Conservation (phyloP, 805 yeast species). For the Saccharomyces paradoxus region DNA sequence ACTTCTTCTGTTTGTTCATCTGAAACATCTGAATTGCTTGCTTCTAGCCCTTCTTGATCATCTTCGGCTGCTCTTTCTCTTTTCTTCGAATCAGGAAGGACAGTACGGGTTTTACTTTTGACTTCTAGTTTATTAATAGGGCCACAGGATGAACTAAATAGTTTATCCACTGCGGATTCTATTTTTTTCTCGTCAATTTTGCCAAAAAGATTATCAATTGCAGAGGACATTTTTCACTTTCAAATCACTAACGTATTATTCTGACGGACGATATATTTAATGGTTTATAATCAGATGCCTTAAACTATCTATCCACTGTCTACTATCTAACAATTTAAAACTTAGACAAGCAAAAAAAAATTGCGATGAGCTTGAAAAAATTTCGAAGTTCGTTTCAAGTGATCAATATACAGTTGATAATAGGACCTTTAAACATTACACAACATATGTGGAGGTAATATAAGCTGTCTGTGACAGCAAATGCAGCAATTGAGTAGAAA, state of each 20-base stretch:
- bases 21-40: slow-evolving; percentile 4
- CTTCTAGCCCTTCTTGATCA: slow-evolving; percentile 21
- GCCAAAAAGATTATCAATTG: slow-evolving; percentile 31
- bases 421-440: not conserved
- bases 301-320: not conserved
- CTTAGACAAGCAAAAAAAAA: not conserved
- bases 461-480: not conserved
- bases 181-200: slow-evolving; percentile 24
- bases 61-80: slow-evolving; percentile 15
- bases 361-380: not conserved
- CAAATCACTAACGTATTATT: not conserved
- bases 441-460: no score
- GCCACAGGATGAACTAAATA: slow-evolving; percentile 36
- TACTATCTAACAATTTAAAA: no score
- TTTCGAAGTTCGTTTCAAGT: not conserved
- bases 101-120: slow-evolving; percentile 18
- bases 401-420: not conserved
- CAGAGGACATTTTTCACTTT: slow-evolving; percentile 12
- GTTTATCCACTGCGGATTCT: slow-evolving; percentile 28
- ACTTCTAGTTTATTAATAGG: slow-evolving; percentile 35
- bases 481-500: not conserved
- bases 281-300: not conserved
- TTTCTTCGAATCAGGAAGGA: slow-evolving; percentile 4
- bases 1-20: slow-evolving; percentile 1
- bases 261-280: not conserved